A percentile compares a stretch with the other conserved stretches of the same genome.
Evolutionary conservation across 805 yeast genomes (phyloP).

Genomic region (Candida mattraensis): DNA sequence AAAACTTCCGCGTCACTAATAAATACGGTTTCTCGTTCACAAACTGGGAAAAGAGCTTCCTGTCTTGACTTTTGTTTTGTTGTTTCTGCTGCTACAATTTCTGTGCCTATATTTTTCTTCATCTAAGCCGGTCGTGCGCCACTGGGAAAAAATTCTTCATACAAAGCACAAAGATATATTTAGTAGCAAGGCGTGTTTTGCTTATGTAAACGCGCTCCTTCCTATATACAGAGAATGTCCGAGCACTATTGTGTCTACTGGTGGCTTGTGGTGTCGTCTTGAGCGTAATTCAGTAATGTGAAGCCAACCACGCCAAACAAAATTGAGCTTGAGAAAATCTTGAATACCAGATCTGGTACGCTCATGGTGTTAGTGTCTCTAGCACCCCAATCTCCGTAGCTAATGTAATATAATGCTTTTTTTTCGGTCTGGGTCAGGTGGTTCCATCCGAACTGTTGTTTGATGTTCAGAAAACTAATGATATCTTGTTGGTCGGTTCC

Average conservation of each 20-base stretch:
- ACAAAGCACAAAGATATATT: too few species aligned
- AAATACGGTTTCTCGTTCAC: too few species aligned
- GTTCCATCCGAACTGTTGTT: conserved; percentile 39
- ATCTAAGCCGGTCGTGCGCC: too few species aligned
- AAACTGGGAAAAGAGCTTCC: too few species aligned
- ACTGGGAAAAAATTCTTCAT: too few species aligned
- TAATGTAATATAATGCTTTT: conserved; percentile 56
- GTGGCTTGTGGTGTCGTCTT: conserved; percentile 26
- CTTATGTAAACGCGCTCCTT: too few species aligned
- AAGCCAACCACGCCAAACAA: conserved; percentile 37
- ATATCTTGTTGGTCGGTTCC: conserved; percentile 37
- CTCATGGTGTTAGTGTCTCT: conserved; percentile 37
- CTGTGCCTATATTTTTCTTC: too few species aligned
- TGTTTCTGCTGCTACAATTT: too few species aligned
- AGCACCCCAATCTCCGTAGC: conserved; percentile 67
- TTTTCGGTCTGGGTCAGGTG: conserved; percentile 50
- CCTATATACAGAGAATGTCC: too few species aligned
- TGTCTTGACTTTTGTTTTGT: too few species aligned
- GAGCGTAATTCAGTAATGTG: conserved; percentile 32
- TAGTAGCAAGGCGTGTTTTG: too few species aligned
- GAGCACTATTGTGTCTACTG: conserved; percentile 9
- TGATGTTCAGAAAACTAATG: conserved; percentile 36
- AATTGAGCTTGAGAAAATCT: conserved; percentile 32
- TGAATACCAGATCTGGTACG: conserved; percentile 34
- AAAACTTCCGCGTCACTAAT: too few species aligned